phyloP scores from a whole-genome alignment of 768 basidiomycete species.

The Tremella mesenterica region DNA sequence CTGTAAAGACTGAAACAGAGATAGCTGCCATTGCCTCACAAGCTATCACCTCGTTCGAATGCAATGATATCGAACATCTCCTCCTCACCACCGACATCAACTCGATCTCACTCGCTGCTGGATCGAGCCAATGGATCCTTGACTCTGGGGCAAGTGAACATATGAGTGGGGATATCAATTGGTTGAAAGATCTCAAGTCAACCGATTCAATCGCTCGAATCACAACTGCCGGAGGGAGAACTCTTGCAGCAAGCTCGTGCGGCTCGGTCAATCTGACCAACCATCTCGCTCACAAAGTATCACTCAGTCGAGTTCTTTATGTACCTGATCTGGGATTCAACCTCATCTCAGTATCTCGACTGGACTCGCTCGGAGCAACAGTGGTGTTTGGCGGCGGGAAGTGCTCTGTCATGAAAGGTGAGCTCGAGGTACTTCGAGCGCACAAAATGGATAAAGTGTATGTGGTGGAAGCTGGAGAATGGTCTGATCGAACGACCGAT shows the following conservation, averaged over 20 bases:
- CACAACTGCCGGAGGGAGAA: neutral
- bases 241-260: neutral
- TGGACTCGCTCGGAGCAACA: neutral
- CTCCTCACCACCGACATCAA: too few relatives aligned
- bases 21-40: too few relatives aligned
- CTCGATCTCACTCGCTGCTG: too few relatives aligned
- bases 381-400: neutral
- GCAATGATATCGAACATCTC: too few relatives aligned
- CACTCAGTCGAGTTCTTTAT: neutral
- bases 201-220: neutral
- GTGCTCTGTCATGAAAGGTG: neutral
- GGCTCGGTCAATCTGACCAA: neutral
- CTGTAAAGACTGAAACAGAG: too few relatives aligned
- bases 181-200: neutral
- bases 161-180: constrained; percentile 1
- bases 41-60: too few relatives aligned
- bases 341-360: constrained; percentile 1
- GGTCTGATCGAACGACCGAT: too few relatives aligned
- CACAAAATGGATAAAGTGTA: neutral
- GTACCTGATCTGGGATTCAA: constrained; percentile 5
- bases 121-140: too few relatives aligned
- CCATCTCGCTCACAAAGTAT: neutral
- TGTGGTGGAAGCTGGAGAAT: too few relatives aligned
- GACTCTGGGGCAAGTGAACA: too few relatives aligned
- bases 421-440: neutral